Evolutionary conservation across 2,329 filamentous ascomycete species (phyloP).

Genomic region (Penicillium sp.): DNA sequence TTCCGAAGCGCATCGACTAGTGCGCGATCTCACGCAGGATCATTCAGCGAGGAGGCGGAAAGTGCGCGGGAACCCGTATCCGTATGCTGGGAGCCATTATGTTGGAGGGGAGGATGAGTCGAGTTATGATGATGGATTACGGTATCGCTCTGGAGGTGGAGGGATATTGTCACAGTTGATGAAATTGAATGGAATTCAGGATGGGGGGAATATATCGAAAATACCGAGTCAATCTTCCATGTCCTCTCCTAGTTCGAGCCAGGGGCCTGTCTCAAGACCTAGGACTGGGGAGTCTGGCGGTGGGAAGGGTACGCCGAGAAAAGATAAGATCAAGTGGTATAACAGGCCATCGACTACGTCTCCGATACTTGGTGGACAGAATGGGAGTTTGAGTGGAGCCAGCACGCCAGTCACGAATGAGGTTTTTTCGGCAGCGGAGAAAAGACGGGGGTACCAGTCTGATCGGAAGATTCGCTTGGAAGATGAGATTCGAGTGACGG

Average conservation of each 20-base stretch:
- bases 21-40: conserved; percentile 37
- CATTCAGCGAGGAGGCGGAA: conserved; percentile 26
- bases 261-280: no score
- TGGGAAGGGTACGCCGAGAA: conserved; percentile 20
- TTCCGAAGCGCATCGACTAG: conserved; percentile 37
- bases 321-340: conserved; percentile 38
- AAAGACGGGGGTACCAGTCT: conserved; percentile 27
- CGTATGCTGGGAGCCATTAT: conserved; percentile 15
- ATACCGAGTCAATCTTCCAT: conserved; percentile 19
- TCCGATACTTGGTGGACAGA: conserved; percentile 26
- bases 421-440: conserved; percentile 31
- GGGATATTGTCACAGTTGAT: conserved; percentile 39
- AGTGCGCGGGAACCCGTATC: conserved; percentile 18
- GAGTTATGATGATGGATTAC: conserved; percentile 17
- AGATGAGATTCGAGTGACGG: conserved; percentile 61
- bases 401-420: conserved; percentile 35
- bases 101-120: conserved; percentile 12
- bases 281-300: no score
- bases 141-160: conserved; percentile 33
- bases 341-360: conserved; percentile 34
- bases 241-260: conserved; percentile 15
- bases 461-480: conserved; percentile 29
- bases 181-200: conserved; percentile 28
- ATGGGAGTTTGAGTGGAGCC: conserved; percentile 30
- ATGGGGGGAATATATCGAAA: conserved; percentile 10